Base-by-base conservation (phyloP, 202 grass and related monocot species). In the Panicum hallii region DNA sequence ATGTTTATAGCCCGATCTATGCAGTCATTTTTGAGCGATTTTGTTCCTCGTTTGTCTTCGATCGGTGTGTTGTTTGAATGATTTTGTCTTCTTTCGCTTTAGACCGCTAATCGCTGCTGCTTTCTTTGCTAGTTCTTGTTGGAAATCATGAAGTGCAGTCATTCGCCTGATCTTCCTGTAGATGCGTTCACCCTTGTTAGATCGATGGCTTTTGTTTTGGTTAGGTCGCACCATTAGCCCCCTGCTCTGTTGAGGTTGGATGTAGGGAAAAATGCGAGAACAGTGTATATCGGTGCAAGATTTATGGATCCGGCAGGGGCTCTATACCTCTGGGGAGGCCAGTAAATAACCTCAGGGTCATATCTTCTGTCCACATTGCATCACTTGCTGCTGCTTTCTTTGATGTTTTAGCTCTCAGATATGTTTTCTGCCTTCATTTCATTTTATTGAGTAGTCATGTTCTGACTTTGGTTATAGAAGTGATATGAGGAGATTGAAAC, bases 151-250 rank as follows among this genome's bases (percentile, higher is more conserved):
- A 17, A 85, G 1, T 5, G 1, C 20, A 16, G 72, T 1, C 11
- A 42, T 3, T 67, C 45, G 40, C 22, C 48, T 70, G 43, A 55
- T 66, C 56, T 67, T 22, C 9, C 7, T 47, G 3, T 20, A 2
- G 19, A 20, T 34, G 36, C 7, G 3, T 30, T 9, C 38, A 26
- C 20, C 3, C 26, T 62, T 77, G 38, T 65, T 80, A 52, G 40
- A 75, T 68, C 40, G 11, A 32, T 50, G 69, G 15, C 48, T 67
- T 52, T 42, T 17, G 17, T 30, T 70, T 66, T 40, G 77, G 46
- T 48, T 72, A 34, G 38, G 42, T 68, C 42, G 84, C 88, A 87
- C 88, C 84, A 47, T 79, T 90, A 90, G 88, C 88, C 88, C 84
- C 88, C 79, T 90, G 79, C 75, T 34, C 74, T 79, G 32, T 86